Evolutionary conservation across 495 filamentous ascomycete species (phyloP).

Genomic region (Penicillium coprophilum): DNA sequence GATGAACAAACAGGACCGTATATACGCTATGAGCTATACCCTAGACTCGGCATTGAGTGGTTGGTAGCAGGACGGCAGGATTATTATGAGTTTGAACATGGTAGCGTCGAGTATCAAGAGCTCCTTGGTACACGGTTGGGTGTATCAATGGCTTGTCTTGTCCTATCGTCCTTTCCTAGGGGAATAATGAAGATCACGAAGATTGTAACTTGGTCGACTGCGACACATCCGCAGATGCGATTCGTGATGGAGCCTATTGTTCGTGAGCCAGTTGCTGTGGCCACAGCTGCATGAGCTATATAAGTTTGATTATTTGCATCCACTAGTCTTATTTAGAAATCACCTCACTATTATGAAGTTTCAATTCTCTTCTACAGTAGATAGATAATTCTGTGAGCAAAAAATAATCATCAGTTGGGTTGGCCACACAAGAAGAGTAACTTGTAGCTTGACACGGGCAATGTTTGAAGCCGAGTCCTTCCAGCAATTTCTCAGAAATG

Average conservation of each 20-base stretch:
- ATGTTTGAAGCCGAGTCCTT: background rate
- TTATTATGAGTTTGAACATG: background rate
- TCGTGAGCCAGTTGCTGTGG: background rate
- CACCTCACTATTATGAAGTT: background rate
- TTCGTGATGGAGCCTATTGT: conserved; percentile 1
- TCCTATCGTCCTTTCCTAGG: background rate
- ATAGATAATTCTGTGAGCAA: background rate
- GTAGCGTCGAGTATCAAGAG: background rate
- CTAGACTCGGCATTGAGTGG: background rate
- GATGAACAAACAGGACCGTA: background rate
- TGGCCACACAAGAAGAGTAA: background rate
- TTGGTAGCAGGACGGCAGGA: background rate
- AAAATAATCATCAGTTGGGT: too few species aligned
- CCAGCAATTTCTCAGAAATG: background rate
- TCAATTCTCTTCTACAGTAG: background rate
- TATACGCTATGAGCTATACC: background rate
- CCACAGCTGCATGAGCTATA: background rate
- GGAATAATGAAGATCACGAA: background rate
- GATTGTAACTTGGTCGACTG: background rate
- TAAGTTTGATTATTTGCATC: background rate
- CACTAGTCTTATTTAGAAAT: background rate
- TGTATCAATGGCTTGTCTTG: background rate
- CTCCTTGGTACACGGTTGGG: background rate
- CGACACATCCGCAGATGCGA: background rate
- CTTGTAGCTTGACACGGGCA: too few species aligned